A percentile compares a stretch with the other conserved stretches of the same genome.
phyloP scores from a whole-genome alignment of 2,329 filamentous ascomycete species.

The Fusarium sp. region DNA sequence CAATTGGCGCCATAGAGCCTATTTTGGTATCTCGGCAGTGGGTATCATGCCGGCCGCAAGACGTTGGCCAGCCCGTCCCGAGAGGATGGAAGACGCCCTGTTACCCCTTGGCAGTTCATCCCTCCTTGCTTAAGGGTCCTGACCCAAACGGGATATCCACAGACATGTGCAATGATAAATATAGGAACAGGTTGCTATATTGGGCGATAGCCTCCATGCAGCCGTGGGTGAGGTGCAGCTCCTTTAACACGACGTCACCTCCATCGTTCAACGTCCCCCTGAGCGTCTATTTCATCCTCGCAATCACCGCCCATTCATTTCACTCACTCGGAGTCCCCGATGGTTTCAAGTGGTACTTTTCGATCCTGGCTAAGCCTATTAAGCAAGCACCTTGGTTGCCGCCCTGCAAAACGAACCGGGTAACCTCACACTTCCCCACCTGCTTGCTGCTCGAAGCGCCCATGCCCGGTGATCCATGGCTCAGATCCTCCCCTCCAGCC shows the following conservation, averaged over 20 bases:
- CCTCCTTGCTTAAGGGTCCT: slow-evolving; percentile 15
- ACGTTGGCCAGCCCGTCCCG: slow-evolving; percentile 17
- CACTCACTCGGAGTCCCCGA: slow-evolving; percentile 4
- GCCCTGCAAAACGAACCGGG: slow-evolving; percentile 5
- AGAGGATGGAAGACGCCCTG: slow-evolving; percentile 12
- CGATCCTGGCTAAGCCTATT: slow-evolving; percentile 7
- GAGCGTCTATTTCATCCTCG: slow-evolving; percentile 33
- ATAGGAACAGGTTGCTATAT: slow-evolving; percentile 50
- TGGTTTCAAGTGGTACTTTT: slow-evolving; percentile 15
- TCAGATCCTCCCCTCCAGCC: slow-evolving; percentile 6
- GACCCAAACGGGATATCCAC: not conserved
- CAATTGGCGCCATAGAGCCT: slow-evolving; percentile 26
- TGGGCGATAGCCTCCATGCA: slow-evolving; percentile 53
- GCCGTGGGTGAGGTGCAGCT: slow-evolving; percentile 48
- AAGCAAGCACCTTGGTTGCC: slow-evolving; percentile 9
- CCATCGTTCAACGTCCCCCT: slow-evolving; percentile 11
- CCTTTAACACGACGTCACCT: slow-evolving; percentile 40
- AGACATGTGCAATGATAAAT: slow-evolving; percentile 23
- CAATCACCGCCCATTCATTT: not conserved
- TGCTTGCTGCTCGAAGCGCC: slow-evolving; percentile 12
- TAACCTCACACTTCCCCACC: slow-evolving; percentile 13
- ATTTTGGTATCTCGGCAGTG: slow-evolving; percentile 31
- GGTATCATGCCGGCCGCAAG: slow-evolving; percentile 10
- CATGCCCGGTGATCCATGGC: slow-evolving; percentile 8
- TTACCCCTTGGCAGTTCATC: slow-evolving; percentile 21